phyloP scores from a whole-genome alignment of 1,284 basidiomycete species.

The Trichosporon faecale region DNA sequence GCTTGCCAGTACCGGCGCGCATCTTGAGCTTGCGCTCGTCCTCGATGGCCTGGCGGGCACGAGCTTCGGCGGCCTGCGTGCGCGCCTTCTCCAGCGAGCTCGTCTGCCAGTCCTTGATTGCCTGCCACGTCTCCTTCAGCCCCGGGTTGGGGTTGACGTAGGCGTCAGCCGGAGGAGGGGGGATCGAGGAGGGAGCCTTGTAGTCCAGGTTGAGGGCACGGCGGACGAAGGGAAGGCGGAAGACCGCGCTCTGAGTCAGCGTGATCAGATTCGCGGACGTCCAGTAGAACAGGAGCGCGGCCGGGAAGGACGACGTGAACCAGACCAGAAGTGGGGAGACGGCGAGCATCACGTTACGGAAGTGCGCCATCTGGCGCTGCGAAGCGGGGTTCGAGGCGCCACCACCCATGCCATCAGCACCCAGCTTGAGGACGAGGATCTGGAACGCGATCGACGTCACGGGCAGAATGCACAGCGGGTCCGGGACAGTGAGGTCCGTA shows the following conservation, averaged over 20 bases:
- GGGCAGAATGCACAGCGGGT: slow-evolving; percentile 78
- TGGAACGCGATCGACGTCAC: slow-evolving; percentile 63
- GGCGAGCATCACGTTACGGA: slow-evolving; percentile 69
- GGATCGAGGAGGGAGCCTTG: slow-evolving; percentile 28
- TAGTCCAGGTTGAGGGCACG: slow-evolving; percentile 46
- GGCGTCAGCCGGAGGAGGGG: slow-evolving; percentile 31
- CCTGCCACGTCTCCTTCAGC: slow-evolving; percentile 16
- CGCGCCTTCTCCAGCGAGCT: background rate
- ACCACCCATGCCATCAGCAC: slow-evolving; percentile 57
- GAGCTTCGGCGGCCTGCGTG: background rate
- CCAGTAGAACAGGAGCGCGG: slow-evolving; percentile 59
- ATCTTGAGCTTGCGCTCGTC: background rate
- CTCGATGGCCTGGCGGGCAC: background rate
- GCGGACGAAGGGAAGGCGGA: slow-evolving; percentile 45
- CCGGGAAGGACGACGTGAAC: slow-evolving; percentile 61
- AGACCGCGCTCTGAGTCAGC: slow-evolving; percentile 54
- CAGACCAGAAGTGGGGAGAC: slow-evolving; percentile 61
- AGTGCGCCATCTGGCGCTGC: slow-evolving; percentile 58
- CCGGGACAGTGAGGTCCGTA: slow-evolving; percentile 71
- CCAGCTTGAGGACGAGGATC: slow-evolving; percentile 67
- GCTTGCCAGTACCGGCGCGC: slow-evolving; percentile 13
- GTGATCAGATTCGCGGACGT: slow-evolving; percentile 57
- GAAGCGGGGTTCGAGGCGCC: slow-evolving; percentile 21
- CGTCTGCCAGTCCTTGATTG: slow-evolving; percentile 6
- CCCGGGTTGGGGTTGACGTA: slow-evolving; percentile 23